Evolutionary conservation across 2,329 filamentous ascomycete genomes (phyloP).

Genomic region (Colletotrichum salicis): DNA sequence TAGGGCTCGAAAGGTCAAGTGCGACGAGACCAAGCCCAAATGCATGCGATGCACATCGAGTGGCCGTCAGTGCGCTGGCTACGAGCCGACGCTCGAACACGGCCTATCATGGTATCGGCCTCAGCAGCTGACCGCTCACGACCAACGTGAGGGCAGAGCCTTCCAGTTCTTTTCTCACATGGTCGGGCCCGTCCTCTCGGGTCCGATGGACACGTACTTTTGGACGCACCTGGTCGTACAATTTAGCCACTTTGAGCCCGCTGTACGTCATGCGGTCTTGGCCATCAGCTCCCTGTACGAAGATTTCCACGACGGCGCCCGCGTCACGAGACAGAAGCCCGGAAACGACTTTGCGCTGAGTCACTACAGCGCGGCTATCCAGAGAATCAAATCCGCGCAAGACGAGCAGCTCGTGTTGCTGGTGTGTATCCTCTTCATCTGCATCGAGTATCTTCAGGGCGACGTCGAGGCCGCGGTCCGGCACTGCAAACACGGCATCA

Average conservation of each 20-base stretch:
- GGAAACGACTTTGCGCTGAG: constrained; percentile 38
- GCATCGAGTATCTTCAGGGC: constrained; percentile 64
- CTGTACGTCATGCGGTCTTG: constrained; percentile 60
- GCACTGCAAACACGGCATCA: constrained; percentile 26
- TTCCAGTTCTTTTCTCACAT: constrained; percentile 35
- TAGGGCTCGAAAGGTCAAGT: constrained; percentile 66
- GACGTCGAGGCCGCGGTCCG: constrained; percentile 50
- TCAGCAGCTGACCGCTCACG: constrained; percentile 32
- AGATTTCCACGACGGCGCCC: constrained; percentile 31
- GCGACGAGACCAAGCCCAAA: constrained; percentile 64
- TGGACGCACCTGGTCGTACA: constrained; percentile 59
- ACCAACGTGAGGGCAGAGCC: constrained; percentile 37
- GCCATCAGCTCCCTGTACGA: constrained; percentile 61
- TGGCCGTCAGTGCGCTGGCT: constrained; percentile 52
- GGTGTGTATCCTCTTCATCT: constrained; percentile 62
- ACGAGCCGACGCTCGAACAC: constrained; percentile 23
- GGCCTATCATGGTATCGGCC: constrained; percentile 34
- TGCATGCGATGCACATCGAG: constrained; percentile 65
- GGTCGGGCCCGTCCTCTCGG: constrained; percentile 28
- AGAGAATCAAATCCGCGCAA: constrained; percentile 41
- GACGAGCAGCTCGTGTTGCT: constrained; percentile 48
- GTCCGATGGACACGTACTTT: constrained; percentile 44
- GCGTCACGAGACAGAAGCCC: constrained; percentile 24
- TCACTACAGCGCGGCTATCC: constrained; percentile 43
- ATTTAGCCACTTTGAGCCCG: constrained; percentile 55